Evolutionary conservation across 495 filamentous ascomycete genomes (phyloP).

Genomic region (Aspergillus taichungensis): DNA sequence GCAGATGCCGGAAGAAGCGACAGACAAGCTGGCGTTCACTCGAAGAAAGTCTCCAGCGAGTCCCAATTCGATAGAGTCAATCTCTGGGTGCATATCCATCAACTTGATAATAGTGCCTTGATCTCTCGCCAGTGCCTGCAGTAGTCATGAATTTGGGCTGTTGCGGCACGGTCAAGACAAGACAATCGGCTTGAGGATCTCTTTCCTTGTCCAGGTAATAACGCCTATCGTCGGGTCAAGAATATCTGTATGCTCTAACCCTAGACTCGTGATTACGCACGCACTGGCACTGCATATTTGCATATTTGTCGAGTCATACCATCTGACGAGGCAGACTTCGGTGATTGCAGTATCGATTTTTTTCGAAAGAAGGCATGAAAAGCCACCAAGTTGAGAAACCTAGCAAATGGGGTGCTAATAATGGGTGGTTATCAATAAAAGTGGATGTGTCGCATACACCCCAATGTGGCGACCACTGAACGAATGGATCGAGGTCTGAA

Average conservation of each 20-base stretch:
- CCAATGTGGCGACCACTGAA: too few relatives aligned
- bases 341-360: slow-evolving; percentile 63
- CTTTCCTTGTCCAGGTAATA: slow-evolving; percentile 84
- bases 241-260: slow-evolving; percentile 65
- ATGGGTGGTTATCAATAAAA: too few relatives aligned
- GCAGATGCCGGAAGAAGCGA: slow-evolving; percentile 68
- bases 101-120: slow-evolving; percentile 44
- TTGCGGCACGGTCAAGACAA: slow-evolving; percentile 53
- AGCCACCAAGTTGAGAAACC: slow-evolving; percentile 58
- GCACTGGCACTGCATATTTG: slow-evolving; percentile 50
- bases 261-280: slow-evolving; percentile 63
- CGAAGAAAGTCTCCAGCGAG: slow-evolving; percentile 65
- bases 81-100: slow-evolving; percentile 45
- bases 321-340: slow-evolving; percentile 75
- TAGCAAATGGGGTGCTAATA: not conserved
- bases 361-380: slow-evolving; percentile 66
- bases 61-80: slow-evolving; percentile 48
- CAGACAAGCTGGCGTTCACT: slow-evolving; percentile 64
- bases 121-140: slow-evolving; percentile 54
- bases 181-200: slow-evolving; percentile 60
- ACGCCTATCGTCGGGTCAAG: slow-evolving; percentile 66
- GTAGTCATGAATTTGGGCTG: slow-evolving; percentile 32
- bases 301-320: slow-evolving; percentile 75
- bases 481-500: too few relatives aligned
- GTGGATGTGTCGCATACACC: too few relatives aligned